Percentiles rank a stretch among this genome's conserved stretches.
Evolutionary conservation across 495 filamentous ascomycete genomes (phyloP).

Genomic region (Tricharina praecox): DNA sequence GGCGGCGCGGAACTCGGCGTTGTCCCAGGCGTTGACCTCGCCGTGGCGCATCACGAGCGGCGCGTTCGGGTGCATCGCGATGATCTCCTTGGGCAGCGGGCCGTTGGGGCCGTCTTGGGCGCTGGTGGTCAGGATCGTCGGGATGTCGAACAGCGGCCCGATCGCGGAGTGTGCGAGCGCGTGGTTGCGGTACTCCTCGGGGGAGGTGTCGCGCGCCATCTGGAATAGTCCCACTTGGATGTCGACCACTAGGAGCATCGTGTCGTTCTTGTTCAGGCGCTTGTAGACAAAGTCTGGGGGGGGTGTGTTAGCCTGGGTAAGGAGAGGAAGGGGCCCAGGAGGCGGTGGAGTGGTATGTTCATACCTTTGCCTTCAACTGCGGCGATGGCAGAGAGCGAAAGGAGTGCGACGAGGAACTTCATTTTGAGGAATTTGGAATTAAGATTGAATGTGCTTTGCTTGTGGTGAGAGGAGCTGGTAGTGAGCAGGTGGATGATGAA

Average conservation of each 20-base stretch:
- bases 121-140: conserved; percentile 53
- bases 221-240: conserved; percentile 53
- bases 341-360: too few relatives aligned
- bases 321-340: neutral
- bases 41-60: conserved; percentile 52
- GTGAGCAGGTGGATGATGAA: too few relatives aligned
- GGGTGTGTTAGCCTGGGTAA: neutral
- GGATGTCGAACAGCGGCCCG: conserved; percentile 49
- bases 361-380: too few relatives aligned
- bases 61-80: conserved; percentile 48
- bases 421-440: conserved; percentile 2
- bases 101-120: conserved; percentile 53
- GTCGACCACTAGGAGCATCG: conserved; percentile 52
- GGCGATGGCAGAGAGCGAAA: neutral
- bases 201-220: conserved; percentile 46
- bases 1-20: conserved; percentile 49
- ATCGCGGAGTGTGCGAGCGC: conserved; percentile 53
- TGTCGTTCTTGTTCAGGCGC: conserved; percentile 41
- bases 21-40: conserved; percentile 72
- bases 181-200: conserved; percentile 45
- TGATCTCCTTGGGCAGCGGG: conserved; percentile 50
- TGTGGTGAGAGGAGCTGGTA: too few relatives aligned
- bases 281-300: conserved; percentile 14
- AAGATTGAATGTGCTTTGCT: neutral
- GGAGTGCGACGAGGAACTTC: neutral